phyloP scores from a whole-genome alignment of 805 yeast species.

The Suhomyces faveliae region DNA sequence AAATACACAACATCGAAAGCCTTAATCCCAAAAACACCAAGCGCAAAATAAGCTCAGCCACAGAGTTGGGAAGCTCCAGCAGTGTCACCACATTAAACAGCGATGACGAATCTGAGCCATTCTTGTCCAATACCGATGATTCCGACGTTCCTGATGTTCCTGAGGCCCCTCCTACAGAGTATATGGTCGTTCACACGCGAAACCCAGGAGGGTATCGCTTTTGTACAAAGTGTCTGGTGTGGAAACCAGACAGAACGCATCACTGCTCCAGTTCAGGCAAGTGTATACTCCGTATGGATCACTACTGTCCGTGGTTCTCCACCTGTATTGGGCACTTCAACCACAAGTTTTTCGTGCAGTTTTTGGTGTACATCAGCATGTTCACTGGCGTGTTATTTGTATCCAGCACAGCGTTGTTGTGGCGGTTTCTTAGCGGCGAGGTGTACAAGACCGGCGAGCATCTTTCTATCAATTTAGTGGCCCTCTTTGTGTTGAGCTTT shows the following conservation, averaged over 20 bases:
- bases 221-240: constrained; percentile 51
- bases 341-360: constrained; percentile 78
- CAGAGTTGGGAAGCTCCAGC: neutral
- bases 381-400: constrained; percentile 45
- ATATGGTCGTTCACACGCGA: constrained; percentile 32
- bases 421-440: constrained; percentile 45
- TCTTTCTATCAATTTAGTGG: constrained; percentile 54
- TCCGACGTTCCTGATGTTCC: neutral
- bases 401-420: constrained; percentile 43
- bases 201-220: constrained; percentile 48
- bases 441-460: constrained; percentile 40
- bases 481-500: constrained; percentile 57
- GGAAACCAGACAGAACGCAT: constrained; percentile 63
- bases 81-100: neutral
- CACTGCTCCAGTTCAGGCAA: constrained; percentile 51
- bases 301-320: constrained; percentile 88
- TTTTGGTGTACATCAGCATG: constrained; percentile 52
- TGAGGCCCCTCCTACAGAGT: constrained; percentile 31
- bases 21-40: neutral
- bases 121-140: constrained; percentile 9
- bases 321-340: constrained; percentile 81
- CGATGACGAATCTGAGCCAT: neutral
- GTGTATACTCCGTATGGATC: constrained; percentile 56
- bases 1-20: constrained; percentile 14
- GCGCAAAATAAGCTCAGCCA: neutral